These are phyloP conservation scores for Pseudomonodictys pantanalensis DNA, from an alignment of 495 filamentous ascomycete genomes.

Conservation along the genomic window DNA sequence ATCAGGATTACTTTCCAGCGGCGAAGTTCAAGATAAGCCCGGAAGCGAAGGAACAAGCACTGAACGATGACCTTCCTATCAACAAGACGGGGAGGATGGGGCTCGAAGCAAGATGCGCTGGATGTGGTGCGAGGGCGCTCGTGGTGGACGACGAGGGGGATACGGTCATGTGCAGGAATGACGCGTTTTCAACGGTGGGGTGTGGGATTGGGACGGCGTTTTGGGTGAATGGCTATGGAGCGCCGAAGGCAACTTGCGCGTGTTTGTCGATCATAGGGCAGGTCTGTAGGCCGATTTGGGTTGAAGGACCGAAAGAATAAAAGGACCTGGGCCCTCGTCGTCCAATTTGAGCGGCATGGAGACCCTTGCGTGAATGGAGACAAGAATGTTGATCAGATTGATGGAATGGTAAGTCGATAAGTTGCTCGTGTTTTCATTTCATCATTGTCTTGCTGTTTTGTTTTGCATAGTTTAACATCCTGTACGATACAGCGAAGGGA, in stretches of 20 bases:
- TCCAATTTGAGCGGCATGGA: neutral
- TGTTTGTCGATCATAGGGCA: slow-evolving; percentile 6
- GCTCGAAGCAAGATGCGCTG: neutral
- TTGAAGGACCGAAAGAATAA: neutral
- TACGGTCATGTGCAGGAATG: slow-evolving; percentile 10
- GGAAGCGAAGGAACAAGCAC: neutral
- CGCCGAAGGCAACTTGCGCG: neutral
- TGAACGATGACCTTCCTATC: neutral
- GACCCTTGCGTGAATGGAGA: neutral
- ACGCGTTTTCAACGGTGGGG: slow-evolving; percentile 1
- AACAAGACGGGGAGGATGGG: slow-evolving; percentile 10
- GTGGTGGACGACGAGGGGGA: slow-evolving; percentile 11
- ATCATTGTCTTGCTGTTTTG: neutral
- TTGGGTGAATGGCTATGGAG: neutral
- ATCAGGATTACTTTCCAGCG: slow-evolving; percentile 14
- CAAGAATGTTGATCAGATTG: neutral
- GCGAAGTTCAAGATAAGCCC: neutral
- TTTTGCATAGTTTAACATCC: neutral
- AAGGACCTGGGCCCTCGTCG: neutral
- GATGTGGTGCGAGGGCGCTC: neutral
- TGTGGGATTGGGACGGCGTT: neutral
- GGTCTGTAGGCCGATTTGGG: neutral
- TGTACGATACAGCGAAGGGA: neutral
- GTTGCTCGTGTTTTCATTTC: neutral
- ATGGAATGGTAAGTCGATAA: neutral